Conservation (phyloP, 2,329 filamentous ascomycete genomes). For the Fusarium pseudograminearum region DNA sequence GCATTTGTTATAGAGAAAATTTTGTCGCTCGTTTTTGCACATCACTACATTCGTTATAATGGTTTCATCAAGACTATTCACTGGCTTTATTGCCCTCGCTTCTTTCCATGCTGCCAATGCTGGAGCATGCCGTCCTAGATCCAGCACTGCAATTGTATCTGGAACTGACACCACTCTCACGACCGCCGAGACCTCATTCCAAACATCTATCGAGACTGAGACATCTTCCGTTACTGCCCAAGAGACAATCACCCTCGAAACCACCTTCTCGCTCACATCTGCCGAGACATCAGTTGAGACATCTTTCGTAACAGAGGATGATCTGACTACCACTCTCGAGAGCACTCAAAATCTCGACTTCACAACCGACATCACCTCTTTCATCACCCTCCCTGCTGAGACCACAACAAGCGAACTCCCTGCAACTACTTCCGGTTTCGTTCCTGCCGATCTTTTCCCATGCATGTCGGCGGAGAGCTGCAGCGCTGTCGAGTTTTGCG, state of each 20-base stretch:
- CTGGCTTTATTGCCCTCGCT: background rate
- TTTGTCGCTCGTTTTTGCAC: background rate
- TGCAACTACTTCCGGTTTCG: background rate
- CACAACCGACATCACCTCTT: slow-evolving; percentile 4
- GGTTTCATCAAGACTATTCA: background rate
- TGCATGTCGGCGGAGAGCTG: background rate
- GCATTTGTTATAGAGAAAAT: background rate
- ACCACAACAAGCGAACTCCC: background rate
- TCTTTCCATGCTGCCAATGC: background rate
- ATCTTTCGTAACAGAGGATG: background rate
- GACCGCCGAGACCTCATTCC: background rate
- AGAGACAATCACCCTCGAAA: background rate
- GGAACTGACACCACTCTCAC: background rate
- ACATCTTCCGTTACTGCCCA: background rate
- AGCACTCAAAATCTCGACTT: background rate
- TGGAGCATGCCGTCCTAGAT: slow-evolving; percentile 5
- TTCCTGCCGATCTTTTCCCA: background rate
- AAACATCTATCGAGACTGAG: background rate
- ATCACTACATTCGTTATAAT: background rate
- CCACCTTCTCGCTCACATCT: background rate
- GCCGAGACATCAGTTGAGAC: background rate
- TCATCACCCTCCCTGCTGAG: background rate
- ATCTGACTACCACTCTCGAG: background rate
- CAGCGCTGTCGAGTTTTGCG: background rate
- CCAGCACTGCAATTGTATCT: background rate